Base-by-base conservation (phyloP, 2,329 filamentous ascomycete genomes). In the Hypoxylon sp. region DNA sequence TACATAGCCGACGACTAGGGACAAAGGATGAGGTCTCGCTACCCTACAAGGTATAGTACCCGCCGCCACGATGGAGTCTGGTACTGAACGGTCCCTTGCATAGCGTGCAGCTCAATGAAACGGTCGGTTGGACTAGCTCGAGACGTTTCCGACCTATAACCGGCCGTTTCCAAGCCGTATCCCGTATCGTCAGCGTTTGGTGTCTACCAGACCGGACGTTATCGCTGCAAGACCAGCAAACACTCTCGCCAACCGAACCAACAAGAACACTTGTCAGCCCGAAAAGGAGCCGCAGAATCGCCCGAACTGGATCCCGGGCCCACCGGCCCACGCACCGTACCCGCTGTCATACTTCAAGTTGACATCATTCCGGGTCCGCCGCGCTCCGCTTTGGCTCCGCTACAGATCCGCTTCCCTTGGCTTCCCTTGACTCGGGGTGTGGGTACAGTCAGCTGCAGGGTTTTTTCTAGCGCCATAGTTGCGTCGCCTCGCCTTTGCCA, bases 351-450 rank as follows among this genome's bases (percentile, higher is more conserved):
- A 42, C 61, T 48, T 53, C 22, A 55, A 28, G 18, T 50, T 71
- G 69, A 71, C 67, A 70, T 71, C 69, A 71, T 70, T 59, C 56
- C 67, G 64, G 57, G 18, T 70, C 69, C 67, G 69, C 63, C 28
- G 54, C 48, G 64, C 60, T 68, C 69, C 69, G 67, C 67, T 66
- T 53, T 68, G 44, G 54, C 53, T 67, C 61, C 58, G 62, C 62
- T 50, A 24, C 24, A 50, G 52, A 56, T 61, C 50, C 42, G 54
- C 26, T 40, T 61, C n/a, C n/a, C n/a, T n/a, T n/a, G n/a, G n/a
- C n/a, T n/a, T n/a, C n/a, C 16, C 63, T 52, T 62, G 51, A 67
- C 50, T 68, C 58, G 62, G 50, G 26, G 49, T 28, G 60, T 69
- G 64, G 64, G 28, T 20, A 30, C 30, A 30, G 18, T 51, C 36